These are phyloP conservation scores for Coccomyxa subellipsoidea DNA, from an alignment of 163 green algal species.

Conservation along the genomic window DNA sequence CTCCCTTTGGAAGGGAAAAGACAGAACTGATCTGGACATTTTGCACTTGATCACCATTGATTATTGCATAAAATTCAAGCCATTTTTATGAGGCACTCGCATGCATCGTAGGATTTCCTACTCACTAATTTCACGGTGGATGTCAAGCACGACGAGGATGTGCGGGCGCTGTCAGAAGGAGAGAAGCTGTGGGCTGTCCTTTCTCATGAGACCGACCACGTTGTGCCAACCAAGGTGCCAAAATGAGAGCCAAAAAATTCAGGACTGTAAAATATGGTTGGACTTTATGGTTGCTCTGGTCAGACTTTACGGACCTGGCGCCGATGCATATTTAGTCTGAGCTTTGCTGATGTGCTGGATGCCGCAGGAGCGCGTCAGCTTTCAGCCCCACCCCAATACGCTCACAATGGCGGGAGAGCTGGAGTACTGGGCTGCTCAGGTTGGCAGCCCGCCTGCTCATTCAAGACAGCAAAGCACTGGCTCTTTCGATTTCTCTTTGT, in stretches of 20 bases:
- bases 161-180: neutral
- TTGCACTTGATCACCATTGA: too few relatives aligned
- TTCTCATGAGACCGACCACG: neutral
- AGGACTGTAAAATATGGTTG: too few relatives aligned
- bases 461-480: too few relatives aligned
- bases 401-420: slow-evolving; percentile 82
- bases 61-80: too few relatives aligned
- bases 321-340: neutral
- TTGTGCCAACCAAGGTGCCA: neutral
- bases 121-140: neutral
- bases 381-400: slow-evolving; percentile 80
- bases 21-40: too few relatives aligned
- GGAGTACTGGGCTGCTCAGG: slow-evolving; percentile 79
- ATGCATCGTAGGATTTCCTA: neutral
- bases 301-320: too few relatives aligned
- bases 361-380: slow-evolving; percentile 64
- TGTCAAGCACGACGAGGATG: neutral
- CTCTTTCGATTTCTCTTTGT: too few relatives aligned
- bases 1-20: too few relatives aligned
- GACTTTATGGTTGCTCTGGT: too few relatives aligned
- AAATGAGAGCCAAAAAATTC: too few relatives aligned
- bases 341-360: neutral
- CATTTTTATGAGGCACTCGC: too few relatives aligned
- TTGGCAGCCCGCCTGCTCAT: neutral
- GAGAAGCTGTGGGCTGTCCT: neutral